Percentiles rank a stretch among this genome's conserved stretches.
Evolutionary conservation across 202 grass and related monocot genomes (phyloP).

Genomic region (Dendrocalamus latiflorus): DNA sequence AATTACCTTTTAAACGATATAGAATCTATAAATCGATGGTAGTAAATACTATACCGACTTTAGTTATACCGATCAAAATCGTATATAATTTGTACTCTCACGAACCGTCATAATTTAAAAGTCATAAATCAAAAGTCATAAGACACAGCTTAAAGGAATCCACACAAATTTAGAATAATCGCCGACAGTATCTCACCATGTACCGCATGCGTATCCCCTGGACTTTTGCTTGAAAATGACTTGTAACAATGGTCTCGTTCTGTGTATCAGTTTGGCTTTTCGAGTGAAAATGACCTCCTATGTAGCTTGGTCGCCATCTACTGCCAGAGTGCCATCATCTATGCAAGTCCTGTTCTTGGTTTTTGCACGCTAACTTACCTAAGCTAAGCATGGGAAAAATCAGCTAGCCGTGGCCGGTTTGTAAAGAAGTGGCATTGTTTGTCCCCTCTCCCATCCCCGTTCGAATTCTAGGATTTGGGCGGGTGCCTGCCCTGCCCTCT

Average conservation of each 20-base stretch:
- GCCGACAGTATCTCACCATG: background rate
- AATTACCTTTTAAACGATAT: too few relatives aligned
- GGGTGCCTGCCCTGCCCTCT: too few relatives aligned
- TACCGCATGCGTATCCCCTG: constrained; percentile 1
- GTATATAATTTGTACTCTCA: too few relatives aligned
- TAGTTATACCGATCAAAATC: too few relatives aligned
- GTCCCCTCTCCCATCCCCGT: background rate
- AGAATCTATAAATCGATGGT: too few relatives aligned
- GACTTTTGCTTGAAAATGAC: too few relatives aligned
- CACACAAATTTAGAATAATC: background rate
- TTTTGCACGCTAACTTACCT: background rate
- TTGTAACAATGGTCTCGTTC: background rate
- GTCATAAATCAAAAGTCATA: too few relatives aligned
- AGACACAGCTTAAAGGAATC: too few relatives aligned
- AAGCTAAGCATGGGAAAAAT: background rate
- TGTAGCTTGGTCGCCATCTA: constrained; percentile 21
- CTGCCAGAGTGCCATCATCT: background rate
- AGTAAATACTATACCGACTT: too few relatives aligned
- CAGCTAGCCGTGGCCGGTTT: background rate
- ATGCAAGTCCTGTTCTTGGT: background rate
- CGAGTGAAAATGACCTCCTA: constrained; percentile 26
- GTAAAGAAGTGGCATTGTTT: background rate
- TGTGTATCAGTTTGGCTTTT: background rate
- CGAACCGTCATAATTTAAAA: too few relatives aligned
- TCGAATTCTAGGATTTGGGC: background rate